Base-by-base conservation (phyloP, 768 basidiomycete species). In the Tulasnella sp. region DNA sequence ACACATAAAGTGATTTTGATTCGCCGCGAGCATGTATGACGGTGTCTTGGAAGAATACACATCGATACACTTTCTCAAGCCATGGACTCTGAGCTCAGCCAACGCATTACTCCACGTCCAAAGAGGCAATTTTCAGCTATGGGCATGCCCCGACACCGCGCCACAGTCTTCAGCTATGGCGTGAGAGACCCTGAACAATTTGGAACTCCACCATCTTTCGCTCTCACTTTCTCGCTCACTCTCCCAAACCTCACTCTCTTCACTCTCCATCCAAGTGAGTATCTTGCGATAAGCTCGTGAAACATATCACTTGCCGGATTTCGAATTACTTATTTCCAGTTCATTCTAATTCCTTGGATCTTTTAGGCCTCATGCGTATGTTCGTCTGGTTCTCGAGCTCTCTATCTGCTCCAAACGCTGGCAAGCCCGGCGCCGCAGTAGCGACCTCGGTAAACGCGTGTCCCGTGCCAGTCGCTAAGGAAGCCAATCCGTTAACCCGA, bases 401-500 rank as follows among this genome's bases (percentile, higher is more conserved):
- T 38, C n/a, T n/a, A n/a, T n/a, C n/a, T n/a, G n/a, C n/a, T n/a
- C 18, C 76, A 38, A 62, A 46, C 8, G n/a, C 62, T 31, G 62
- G 36, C 62, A 68, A 68, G 62, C 27, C 48, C 38, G 52, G 27
- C 21, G 24, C 40, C 71, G 12, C 40, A 34, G 31, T 34, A 24
- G 31, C 58, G 52, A 58, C 56, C 38, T 21, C 80, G 24, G 68
- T 48, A 27, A 76, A 36, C 18, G 77, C 78, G 31, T 71, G 52
- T 73, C 74, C 82, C 3, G 82, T 83, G 16, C 62, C 62, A 12
- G 79, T 81, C 0, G 80, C 81, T 0, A 78, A 81, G 38, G 83
- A 84, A 24, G 80, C 81, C 19, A 98, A 98, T 84, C 96, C 95
- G 12, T 85, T 97, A 79, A 99, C 84, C 97, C 97, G 0, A 83